Percentiles rank a stretch among this genome's conserved stretches.
Evolutionary conservation across 257 asterid genomes (phyloP).

Genomic region (Striga asiatica): DNA sequence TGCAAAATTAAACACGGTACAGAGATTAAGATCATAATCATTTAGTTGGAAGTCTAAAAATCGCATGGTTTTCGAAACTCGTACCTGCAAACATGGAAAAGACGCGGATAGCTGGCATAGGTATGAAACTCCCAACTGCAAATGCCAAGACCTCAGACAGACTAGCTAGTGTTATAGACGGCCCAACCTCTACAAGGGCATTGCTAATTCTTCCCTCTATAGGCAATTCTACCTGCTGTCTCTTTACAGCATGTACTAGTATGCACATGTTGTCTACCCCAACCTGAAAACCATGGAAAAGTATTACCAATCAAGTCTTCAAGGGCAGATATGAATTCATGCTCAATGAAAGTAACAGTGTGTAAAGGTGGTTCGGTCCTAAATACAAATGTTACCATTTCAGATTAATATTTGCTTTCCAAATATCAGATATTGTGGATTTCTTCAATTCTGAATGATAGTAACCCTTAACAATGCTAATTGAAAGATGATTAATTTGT

Average conservation of each 20-base stretch:
- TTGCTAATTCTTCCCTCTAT: slow-evolving; percentile 92
- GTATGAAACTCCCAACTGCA: slow-evolving; percentile 99
- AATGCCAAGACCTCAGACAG: slow-evolving; percentile 93
- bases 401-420: no score
- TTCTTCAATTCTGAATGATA: no score
- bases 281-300: slow-evolving; percentile 44
- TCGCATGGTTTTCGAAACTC: background rate
- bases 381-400: no score
- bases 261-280: slow-evolving; percentile 99
- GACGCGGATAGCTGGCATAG: slow-evolving; percentile 98
- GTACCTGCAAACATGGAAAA: slow-evolving; percentile 99
- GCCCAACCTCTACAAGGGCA: slow-evolving; percentile 98
- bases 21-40: background rate
- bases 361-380: no score
- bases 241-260: slow-evolving; percentile 91
- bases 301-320: background rate
- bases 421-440: no score
- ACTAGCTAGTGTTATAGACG: slow-evolving; percentile 95
- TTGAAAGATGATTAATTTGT: no score
- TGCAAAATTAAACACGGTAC: slow-evolving; percentile 29
- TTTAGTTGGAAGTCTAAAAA: background rate
- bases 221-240: slow-evolving; percentile 86
- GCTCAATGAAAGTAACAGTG: background rate
- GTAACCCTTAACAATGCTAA: no score
- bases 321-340: background rate